Base-by-base conservation (phyloP, 2,329 filamentous ascomycete species). In the Botrytis fragariae region DNA sequence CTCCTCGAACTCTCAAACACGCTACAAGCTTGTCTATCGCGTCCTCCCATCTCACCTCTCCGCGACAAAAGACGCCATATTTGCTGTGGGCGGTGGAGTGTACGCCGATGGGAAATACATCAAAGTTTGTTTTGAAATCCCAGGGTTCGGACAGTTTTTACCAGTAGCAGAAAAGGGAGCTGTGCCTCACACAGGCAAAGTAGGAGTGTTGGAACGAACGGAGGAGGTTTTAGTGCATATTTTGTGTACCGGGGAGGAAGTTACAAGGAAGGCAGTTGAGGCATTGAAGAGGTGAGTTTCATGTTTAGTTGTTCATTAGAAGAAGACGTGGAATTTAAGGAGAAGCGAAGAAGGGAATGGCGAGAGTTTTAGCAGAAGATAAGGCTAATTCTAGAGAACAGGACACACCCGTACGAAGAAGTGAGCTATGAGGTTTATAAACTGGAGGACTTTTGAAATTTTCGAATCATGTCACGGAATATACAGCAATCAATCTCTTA, bases 111-210 rank as follows among this genome's bases (percentile, higher is more conserved):
- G 85, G 29, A 85, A 84, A 77, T 90, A 89, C 77, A 87, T 85
- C 45, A 86, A 90, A 75, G 85, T 83, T 77, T 85, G 84, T 79
- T 89, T 84, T 82, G 82, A 83, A 9, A 81, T 82, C 0, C 76
- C 81, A 3, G 91, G 91, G 3, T 87, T 83, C 0, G 90, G 90
- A 0, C 90, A 93, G 78, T 93, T 93, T 80, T 85, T 88, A 0
- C 90, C 90, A 0, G 89, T 87, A 0, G 84, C 84, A 69, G 81
- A 83, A 0, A 89, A 90, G 0, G 78, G 80, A 2, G 84, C 86
- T 16, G 89, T 90, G 68, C 91, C 91, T 4, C 83, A 88, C 77
- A 89, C 92, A 74, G 91, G 91, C 0, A 81, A 82, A 18, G 82
- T 84, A 1, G 89, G 89, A 1, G 80, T 83, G 42, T 78, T 92